Conservation (phyloP, 2,329 filamentous ascomycete species). For the Dactylellina sp. region DNA sequence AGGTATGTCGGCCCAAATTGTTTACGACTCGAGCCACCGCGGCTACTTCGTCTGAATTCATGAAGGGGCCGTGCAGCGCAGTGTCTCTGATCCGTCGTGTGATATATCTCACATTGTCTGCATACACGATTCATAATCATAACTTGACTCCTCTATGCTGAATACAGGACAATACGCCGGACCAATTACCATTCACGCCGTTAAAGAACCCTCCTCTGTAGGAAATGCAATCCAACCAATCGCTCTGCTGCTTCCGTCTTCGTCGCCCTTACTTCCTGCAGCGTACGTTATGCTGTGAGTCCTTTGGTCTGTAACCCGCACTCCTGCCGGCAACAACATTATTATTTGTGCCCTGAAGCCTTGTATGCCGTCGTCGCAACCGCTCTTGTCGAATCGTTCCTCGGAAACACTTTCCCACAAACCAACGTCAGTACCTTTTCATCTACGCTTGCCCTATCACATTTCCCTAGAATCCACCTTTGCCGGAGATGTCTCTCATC, state of each 20-base stretch:
- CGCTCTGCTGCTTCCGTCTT: not conserved
- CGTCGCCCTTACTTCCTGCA: conserved; percentile 15
- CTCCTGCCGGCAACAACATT: no score
- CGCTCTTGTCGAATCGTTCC: conserved; percentile 9
- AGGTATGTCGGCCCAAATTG: no score
- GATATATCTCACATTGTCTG: no score
- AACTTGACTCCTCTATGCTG: no score
- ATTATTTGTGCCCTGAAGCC: conserved; percentile 50
- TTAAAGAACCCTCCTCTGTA: conserved; percentile 21
- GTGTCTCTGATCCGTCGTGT: no score
- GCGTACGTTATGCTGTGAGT: conserved; percentile 13
- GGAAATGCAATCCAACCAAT: conserved; percentile 38
- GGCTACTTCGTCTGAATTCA: not conserved
- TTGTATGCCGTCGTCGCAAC: conserved; percentile 2
- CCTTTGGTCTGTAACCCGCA: no score
- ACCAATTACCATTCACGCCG: conserved; percentile 22
- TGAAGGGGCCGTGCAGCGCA: no score
- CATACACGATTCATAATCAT: no score
- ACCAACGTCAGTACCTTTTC: not conserved
- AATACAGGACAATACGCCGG: not conserved
- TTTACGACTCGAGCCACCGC: no score
- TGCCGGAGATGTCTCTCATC: conserved; percentile 6
- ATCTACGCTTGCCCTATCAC: not conserved
- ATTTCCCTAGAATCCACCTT: not conserved
- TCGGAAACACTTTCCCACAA: conserved; percentile 29